Evolutionary conservation across 2,329 filamentous ascomycete species (phyloP).

Genomic region (Ceratocystis albifundus): DNA sequence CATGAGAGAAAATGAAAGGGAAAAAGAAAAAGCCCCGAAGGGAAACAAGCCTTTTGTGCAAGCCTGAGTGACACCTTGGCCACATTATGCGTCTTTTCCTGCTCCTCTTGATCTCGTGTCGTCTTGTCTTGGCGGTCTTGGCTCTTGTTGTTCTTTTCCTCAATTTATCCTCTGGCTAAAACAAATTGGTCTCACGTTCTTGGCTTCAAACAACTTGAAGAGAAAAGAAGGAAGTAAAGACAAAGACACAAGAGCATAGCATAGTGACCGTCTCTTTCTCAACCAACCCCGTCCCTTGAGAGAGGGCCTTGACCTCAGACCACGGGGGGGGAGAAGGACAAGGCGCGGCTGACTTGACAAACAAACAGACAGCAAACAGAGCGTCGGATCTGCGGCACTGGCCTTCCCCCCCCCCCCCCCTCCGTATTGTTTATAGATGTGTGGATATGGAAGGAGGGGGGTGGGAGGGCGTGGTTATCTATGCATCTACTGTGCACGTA

Average conservation of each 20-base stretch:
- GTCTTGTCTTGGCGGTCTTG: not conserved
- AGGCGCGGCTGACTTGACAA: too few relatives aligned
- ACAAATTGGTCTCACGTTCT: not conserved
- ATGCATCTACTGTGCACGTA: too few relatives aligned
- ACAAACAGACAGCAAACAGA: too few relatives aligned
- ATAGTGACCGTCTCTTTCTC: too few relatives aligned
- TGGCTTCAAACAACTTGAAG: too few relatives aligned
- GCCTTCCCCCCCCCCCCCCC: too few relatives aligned
- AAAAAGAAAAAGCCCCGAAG: not conserved
- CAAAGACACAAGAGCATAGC: too few relatives aligned
- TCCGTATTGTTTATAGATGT: not conserved
- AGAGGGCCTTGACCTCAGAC: too few relatives aligned
- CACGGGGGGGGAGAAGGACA: too few relatives aligned
- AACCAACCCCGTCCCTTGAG: too few relatives aligned
- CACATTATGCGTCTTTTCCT: conserved; percentile 5
- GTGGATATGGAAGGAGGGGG: not conserved
- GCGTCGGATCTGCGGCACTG: not conserved
- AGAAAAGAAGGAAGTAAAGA: too few relatives aligned
- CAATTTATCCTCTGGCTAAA: not conserved
- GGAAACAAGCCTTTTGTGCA: conserved; percentile 13
- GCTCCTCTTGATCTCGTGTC: not conserved
- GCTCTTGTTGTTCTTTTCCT: not conserved
- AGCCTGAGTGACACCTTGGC: conserved; percentile 7
- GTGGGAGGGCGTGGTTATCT: not conserved
- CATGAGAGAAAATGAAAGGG: not conserved